Base-by-base conservation (phyloP, 177 flowering plant species). In the Telopea speciosissima region DNA sequence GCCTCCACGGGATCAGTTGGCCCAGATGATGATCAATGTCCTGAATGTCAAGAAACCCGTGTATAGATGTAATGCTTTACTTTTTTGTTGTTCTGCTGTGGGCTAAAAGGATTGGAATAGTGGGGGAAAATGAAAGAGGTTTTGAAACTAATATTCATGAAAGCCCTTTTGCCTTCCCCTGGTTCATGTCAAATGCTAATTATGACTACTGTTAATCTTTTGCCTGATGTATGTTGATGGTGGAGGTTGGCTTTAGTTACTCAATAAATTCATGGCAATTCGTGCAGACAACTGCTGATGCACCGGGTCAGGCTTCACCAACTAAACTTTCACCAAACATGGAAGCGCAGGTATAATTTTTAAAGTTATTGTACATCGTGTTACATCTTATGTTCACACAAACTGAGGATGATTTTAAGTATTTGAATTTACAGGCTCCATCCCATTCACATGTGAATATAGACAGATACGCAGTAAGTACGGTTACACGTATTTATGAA, bases 401-500 rank as follows among this genome's bases (percentile, higher is more conserved):
- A 12, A 49, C 54, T 49, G 54, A 1, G 2, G 11, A 16, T 49
- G 54, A 49, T 12, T 12, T 19, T 49, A 16, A 49, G 4, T 12
- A 49, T 70, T 73, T 68, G 36, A 60, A 63, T 44, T 17, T 83
- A 81, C 86, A 89, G 96, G 83, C 72, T 45, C 72, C 76, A 42
- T 72, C 82, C 13, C 74, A 28, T 14, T 65, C 75, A 6, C 73
- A 69, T 36, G 65, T 56, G 63, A 64, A 65, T 28, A 82, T 84
- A 72, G 79, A 83, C 63, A 78, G 97, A 80, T 65, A 70, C 24
- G 80, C 80, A 23, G 97, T 91, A 80, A 81, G 90, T 76, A 9
- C 44, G 28, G 6, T 36, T 36, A 36, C 40, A 8, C 40, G 6
- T 31, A 31, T 31, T 31, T 2, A 31, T 31, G 33, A 31, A 31